phyloP scores from a whole-genome alignment of 176 grass and related monocot species.

The Stipa capillata region DNA sequence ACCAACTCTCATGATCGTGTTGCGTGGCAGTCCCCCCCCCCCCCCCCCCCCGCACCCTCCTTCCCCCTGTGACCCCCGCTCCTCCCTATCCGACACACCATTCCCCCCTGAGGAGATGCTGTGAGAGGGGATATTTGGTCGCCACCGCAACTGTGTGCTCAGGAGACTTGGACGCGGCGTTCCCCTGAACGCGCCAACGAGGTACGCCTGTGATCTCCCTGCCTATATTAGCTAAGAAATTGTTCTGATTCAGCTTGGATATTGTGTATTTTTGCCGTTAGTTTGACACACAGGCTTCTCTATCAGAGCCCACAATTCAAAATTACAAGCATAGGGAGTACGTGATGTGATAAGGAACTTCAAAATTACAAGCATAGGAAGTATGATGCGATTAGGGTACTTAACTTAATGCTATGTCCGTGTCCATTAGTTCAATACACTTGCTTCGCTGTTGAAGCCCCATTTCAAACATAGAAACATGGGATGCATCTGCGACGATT shows the following conservation, averaged over 20 bases:
- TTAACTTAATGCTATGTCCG: background rate
- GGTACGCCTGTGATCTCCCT: slow-evolving; percentile 29
- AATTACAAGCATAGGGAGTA: background rate
- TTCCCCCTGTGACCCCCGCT: too few species aligned
- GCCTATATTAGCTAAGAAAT: background rate
- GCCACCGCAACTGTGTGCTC: too few species aligned
- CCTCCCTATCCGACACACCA: too few species aligned
- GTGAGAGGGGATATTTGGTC: too few species aligned
- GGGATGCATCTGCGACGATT: background rate
- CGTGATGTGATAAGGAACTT: background rate
- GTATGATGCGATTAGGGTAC: background rate
- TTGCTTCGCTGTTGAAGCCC: background rate
- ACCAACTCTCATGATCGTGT: too few species aligned
- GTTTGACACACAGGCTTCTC: background rate
- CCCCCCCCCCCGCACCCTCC: too few species aligned
- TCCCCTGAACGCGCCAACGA: slow-evolving; percentile 37
- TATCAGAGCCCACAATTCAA: background rate
- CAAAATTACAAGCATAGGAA: too few species aligned
- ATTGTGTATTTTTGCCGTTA: background rate
- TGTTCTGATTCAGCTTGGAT: background rate
- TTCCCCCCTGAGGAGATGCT: too few species aligned
- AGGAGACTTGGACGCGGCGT: background rate
- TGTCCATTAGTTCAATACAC: background rate
- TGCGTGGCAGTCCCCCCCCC: too few species aligned
- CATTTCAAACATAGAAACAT: background rate